Evolutionary conservation across 352 stramenopile genomes (phyloP).

Genomic region (Globisporangium yorkense): DNA sequence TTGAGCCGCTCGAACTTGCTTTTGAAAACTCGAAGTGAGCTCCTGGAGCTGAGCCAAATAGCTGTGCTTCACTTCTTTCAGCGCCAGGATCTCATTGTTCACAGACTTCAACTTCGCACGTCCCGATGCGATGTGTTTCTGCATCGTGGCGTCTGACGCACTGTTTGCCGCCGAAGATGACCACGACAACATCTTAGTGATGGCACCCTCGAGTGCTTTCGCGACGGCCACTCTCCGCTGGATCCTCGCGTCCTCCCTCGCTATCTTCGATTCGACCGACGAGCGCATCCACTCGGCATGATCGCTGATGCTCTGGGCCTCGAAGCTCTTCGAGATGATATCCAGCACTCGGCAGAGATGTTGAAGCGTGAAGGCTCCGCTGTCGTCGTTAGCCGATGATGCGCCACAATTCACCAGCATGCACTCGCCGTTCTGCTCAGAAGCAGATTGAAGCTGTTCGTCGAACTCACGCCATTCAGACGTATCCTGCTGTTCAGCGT

Average conservation of each 20-base stretch:
- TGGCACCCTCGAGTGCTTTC: slow-evolving; percentile 19
- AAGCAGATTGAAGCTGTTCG: slow-evolving; percentile 30
- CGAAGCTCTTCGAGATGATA: slow-evolving; percentile 42
- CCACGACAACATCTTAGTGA: slow-evolving; percentile 45
- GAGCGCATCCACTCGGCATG: slow-evolving; percentile 15
- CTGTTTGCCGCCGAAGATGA: slow-evolving; percentile 4
- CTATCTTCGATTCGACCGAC: slow-evolving; percentile 21
- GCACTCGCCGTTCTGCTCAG: slow-evolving; percentile 12
- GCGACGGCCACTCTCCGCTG: slow-evolving; percentile 32
- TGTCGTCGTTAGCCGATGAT: slow-evolving; percentile 10
- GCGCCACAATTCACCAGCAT: slow-evolving; percentile 17
- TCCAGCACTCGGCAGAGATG: slow-evolving; percentile 44
- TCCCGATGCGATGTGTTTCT: slow-evolving; percentile 17
- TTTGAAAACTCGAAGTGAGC: slow-evolving; percentile 10
- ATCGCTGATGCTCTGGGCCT: slow-evolving; percentile 38
- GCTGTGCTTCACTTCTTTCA: slow-evolving; percentile 4
- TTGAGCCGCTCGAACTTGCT: slow-evolving; percentile 35
- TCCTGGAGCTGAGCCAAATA: slow-evolving; percentile 11
- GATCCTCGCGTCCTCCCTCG: slow-evolving; percentile 6
- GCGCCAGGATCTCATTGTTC: slow-evolving; percentile 22
- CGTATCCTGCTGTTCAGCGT: not conserved
- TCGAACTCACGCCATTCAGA: slow-evolving; percentile 10
- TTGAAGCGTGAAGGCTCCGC: slow-evolving; percentile 25
- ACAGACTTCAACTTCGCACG: slow-evolving; percentile 25
- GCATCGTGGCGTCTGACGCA: slow-evolving; percentile 6